Conservation (phyloP, 1,139 yeast genomes). For the Candida sanyaensis region DNA sequence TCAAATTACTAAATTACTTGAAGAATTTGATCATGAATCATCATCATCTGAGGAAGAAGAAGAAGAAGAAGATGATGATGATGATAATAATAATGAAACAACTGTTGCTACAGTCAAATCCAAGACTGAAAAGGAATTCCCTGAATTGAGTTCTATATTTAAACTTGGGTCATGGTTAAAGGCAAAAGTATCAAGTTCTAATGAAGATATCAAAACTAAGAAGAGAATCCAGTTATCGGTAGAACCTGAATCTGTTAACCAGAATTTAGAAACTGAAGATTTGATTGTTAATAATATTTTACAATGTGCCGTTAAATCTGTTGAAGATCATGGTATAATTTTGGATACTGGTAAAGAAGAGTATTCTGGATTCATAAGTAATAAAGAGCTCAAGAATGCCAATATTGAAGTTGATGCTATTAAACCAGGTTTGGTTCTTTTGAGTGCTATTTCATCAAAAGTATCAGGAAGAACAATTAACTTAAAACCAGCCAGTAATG, state of each 20-base stretch:
- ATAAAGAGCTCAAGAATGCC: slow-evolving; percentile 52
- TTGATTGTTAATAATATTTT: slow-evolving; percentile 60
- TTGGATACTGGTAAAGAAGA: slow-evolving; percentile 64
- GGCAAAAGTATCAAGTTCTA: slow-evolving; percentile 62
- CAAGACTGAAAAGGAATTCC: slow-evolving; percentile 43
- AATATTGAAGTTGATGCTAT: slow-evolving; percentile 21
- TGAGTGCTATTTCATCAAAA: slow-evolving; percentile 48
- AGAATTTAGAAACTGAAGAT: slow-evolving; percentile 62
- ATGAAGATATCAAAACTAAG: slow-evolving; percentile 47
- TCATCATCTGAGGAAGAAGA: slow-evolving; percentile 50
- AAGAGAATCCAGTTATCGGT: slow-evolving; percentile 72
- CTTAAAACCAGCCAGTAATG: slow-evolving; percentile 43
- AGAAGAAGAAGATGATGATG: slow-evolving; percentile 47
- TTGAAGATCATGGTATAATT: slow-evolving; percentile 91
- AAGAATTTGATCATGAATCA: slow-evolving; percentile 43
- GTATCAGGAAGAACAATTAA: slow-evolving; percentile 62
- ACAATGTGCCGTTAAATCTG: slow-evolving; percentile 75
- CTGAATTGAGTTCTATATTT: slow-evolving; percentile 58
- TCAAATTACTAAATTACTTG: slow-evolving; percentile 59
- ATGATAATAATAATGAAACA: slow-evolving; percentile 29
- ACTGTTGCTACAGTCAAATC: slow-evolving; percentile 27
- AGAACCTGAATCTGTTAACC: slow-evolving; percentile 76
- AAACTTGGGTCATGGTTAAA: slow-evolving; percentile 82
- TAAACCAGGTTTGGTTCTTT: slow-evolving; percentile 47
- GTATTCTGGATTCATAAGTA: slow-evolving; percentile 73